Base-by-base conservation (phyloP, 2,329 filamentous ascomycete genomes). In the Claviceps sp. region DNA sequence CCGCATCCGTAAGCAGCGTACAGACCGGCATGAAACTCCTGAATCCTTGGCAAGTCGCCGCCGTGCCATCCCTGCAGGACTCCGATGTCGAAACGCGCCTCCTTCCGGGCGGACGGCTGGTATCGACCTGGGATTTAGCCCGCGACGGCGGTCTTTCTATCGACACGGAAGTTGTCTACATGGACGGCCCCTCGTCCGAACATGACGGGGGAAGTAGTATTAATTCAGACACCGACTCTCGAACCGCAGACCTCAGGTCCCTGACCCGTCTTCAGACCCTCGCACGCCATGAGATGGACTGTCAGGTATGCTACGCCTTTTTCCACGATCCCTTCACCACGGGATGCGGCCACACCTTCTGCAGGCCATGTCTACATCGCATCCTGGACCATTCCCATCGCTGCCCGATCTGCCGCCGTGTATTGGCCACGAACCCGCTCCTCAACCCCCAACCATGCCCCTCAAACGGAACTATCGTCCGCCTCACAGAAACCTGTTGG, bases 291-390 rank as follows among this genome's bases (percentile, higher is more conserved):
- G 88, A 95, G 63, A 72, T 94, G 61, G 88, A 95, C 61, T 96
- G 90, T 58, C 87, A 93, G 60, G 82, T 95, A 54, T 95, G 90
- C 67, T 94, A 91, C 65, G 79, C 82, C 42, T 67, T 94, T 22
- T 85, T 91, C 64, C 71, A 88, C 55, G 86, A 95, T 55, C 88
- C 90, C 0, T 72, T 90, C 50, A 95, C 89, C 0, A 94, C 88
- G 0, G 75, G 79, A 1, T 96, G 90, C 60, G 90, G 90, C 1
- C 90, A 96, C 65, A 95, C 88, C 0, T 91, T 93, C 61, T 96
- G 90, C 65, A 82, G 86, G 20, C 77, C 78, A 54, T 96, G 90
- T 63, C 72, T 95, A 22, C 79, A 82, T 52, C 80, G 85, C 46
- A 81, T 86, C 6, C 72, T 94, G 54, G 85, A 91, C 60, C 85